Base-by-base conservation (phyloP, 108 stramenopile genomes). In the Fistulifera pelliculosa region DNA sequence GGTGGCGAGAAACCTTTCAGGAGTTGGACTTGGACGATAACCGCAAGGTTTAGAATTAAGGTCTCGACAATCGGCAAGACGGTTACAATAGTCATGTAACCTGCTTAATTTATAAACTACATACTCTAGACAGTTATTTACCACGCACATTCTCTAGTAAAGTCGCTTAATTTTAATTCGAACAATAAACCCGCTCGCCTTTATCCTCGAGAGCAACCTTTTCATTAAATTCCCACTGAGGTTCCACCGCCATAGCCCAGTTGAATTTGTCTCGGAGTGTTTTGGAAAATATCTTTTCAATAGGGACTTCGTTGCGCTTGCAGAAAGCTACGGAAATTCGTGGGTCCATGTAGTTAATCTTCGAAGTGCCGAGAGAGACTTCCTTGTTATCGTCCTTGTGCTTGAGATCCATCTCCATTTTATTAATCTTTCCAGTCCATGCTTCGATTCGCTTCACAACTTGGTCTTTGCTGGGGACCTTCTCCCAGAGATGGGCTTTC, bases 311-410 rank as follows among this genome's bases (percentile, higher is more conserved):
- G 56, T 91, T 91, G 27, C 93, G 79, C 67, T 99, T 99, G 79
- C 99, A 99, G 93, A 95, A 99, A 6, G 99, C 99, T 1, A 99
- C 97, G 17, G 94, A 81, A 54, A 98, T 95, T 41, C 99, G 91
- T 1, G 97, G 99, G 77, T 98, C 97, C 96, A 98, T 98, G 70
- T 99, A 99, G 69, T 99, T 99, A 72, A 97, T 95, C 85, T 87
- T 87, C 38, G 93, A 93, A 23, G 95, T 96, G 54, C 93, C 91
- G 11, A 96, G 75, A 7, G 89, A 77, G 1, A 99, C 99, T 65
- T 96, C 95, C 77, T 99, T 99, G 69, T 98, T 99, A 51, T 99
- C 97, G 49, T 98, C 97, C 52, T 94, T 94, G 75, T 98, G 94
- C 63, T 95, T 94, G 38, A 98, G 63, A 49, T 95, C 93, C 66